Percentiles rank a stretch among this genome's conserved stretches.
Conservation (phyloP, 805 yeast species). For the Jamesozyma lodderae region DNA sequence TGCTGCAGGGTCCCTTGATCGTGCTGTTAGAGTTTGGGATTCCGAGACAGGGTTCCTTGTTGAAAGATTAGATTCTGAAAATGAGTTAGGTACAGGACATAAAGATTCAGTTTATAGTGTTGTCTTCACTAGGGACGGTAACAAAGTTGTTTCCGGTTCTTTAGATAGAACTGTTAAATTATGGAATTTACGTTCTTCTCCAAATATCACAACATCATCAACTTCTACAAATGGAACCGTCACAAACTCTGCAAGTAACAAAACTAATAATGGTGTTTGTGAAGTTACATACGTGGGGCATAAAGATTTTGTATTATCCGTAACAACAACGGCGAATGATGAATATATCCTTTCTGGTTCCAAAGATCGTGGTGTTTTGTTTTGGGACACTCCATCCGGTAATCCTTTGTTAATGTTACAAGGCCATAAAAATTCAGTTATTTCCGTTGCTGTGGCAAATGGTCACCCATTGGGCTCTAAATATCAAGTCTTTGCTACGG, state of each 20-base stretch:
- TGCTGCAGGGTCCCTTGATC: constrained; percentile 96
- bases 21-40: constrained; percentile 96
- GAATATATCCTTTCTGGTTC: constrained; percentile 90
- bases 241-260: constrained; percentile 10
- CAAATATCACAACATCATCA: too few relatives aligned
- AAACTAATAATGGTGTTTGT: constrained; percentile 45
- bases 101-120: constrained; percentile 93
- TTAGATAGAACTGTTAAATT: constrained; percentile 91
- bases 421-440: constrained; percentile 94
- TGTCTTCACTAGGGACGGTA: constrained; percentile 85
- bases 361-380: constrained; percentile 92
- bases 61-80: constrained; percentile 84
- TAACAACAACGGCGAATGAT: constrained; percentile 88
- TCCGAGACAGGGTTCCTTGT: constrained; percentile 85
- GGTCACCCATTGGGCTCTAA: constrained; percentile 48
- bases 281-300: constrained; percentile 93
- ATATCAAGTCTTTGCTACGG: constrained; percentile 88
- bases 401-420: constrained; percentile 91
- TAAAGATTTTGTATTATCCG: constrained; percentile 89
- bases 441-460: constrained; percentile 86
- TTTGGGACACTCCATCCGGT: constrained; percentile 92
- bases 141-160: constrained; percentile 89
- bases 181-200: constrained; percentile 88
- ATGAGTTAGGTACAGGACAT: constrained; percentile 85
- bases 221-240: constrained; percentile 16